Evolutionary conservation across 768 basidiomycete genomes (phyloP), one percentile per base, ranked within the genome.

Genomic region (Trametes sanguinea): DNA sequence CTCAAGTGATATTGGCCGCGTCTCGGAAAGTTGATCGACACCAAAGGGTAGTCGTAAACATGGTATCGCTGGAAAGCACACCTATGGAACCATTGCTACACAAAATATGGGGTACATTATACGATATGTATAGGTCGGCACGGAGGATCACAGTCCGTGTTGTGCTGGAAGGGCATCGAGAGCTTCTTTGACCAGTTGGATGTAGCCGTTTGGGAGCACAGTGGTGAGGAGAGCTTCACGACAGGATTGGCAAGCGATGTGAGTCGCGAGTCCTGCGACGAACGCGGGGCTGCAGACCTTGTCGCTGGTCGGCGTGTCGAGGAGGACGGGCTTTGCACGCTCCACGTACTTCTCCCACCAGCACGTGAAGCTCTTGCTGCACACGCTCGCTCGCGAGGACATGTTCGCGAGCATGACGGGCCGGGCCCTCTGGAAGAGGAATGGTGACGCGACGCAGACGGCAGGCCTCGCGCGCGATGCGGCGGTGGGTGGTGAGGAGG

Each of bases 401-500:
- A 22, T 22, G 22, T 22, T 39, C 13, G 39, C 39, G 8, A 39
- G 13, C 14, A 43, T 43, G 42, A 22, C 22, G 9, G 10, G 42
- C n/a, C 7, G 14, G 42, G 42, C 10, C 14, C 14, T 43, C 5
- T 43, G 9, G 42, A 14, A 8, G 42, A 43, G n/a, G 14, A 8
- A 8, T 1, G 11, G 35, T 8, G 42, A 43, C 42, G 5, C 5
- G 37, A 59, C 39, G 35, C 57, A 59, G 1, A 17, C 57, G 39
- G 29, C 40, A n/a, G 29, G 57, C 35, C 7, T n/a, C 37, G 48
- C 37, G 35, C n/a, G 27, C 14, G 10, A 22, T 29, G 16, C 33
- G 11, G 50, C 57, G 50, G 30, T 59, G 57, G 3, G 50, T 7
- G n/a, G 48, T 27, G 40, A 52, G 39, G 40, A 52, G 57, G 7